These are phyloP conservation scores for Annulohypoxylon stygium DNA, from an alignment of 495 filamentous ascomycete species.

Conservation along the genomic window DNA sequence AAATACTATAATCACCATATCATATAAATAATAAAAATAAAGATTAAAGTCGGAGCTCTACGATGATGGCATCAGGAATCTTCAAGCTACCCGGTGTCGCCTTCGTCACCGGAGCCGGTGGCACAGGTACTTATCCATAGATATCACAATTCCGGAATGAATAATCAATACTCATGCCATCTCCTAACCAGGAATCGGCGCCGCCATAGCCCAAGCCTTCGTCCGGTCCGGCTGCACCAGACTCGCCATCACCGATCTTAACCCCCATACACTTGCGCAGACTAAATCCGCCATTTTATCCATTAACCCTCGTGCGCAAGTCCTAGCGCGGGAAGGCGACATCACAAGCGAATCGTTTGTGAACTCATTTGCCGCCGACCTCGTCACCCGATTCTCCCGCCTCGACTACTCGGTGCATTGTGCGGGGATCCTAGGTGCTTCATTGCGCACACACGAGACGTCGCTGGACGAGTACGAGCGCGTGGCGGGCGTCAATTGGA, in stretches of 20 bases:
- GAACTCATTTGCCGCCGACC: constrained; percentile 53
- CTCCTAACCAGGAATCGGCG: constrained; percentile 63
- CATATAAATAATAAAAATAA: background rate
- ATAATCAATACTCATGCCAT: background rate
- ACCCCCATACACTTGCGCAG: constrained; percentile 54
- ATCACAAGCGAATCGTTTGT: constrained; percentile 61
- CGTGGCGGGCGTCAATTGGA: constrained; percentile 66
- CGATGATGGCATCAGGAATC: constrained; percentile 31
- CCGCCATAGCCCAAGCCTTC: constrained; percentile 64
- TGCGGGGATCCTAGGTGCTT: constrained; percentile 53
- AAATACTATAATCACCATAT: background rate
- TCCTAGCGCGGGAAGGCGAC: constrained; percentile 56
- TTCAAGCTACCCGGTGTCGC: constrained; percentile 46
- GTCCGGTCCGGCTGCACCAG: constrained; percentile 62
- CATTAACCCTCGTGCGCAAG: constrained; percentile 46
- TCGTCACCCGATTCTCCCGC: constrained; percentile 55
- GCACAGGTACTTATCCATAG: constrained; percentile 31
- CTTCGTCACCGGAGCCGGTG: constrained; percentile 46
- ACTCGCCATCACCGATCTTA: constrained; percentile 65
- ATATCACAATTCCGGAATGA: background rate
- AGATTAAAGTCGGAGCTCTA: background rate
- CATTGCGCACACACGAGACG: constrained; percentile 42
- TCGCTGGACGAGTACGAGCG: constrained; percentile 58
- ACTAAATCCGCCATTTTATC: constrained; percentile 52
- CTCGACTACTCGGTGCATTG: constrained; percentile 68